Conservation (phyloP, 257 asterid genomes). For the Eustoma russellianum region DNA sequence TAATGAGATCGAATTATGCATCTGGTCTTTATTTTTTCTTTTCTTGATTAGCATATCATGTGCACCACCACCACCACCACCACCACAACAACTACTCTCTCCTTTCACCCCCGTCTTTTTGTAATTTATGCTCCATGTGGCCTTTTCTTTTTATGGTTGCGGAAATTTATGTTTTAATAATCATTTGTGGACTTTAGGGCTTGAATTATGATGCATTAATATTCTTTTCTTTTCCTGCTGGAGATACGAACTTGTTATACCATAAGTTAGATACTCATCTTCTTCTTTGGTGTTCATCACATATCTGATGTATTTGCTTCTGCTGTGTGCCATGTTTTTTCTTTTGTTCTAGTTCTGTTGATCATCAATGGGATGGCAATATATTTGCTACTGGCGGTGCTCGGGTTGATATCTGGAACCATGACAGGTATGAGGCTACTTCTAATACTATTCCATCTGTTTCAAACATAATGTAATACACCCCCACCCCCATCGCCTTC, state of each 20-base stretch:
- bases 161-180: too few species aligned
- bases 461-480: background rate
- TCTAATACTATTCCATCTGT: background rate
- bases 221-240: too few species aligned
- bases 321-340: background rate
- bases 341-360: constrained; percentile 62
- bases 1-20: background rate
- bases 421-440: constrained; percentile 50
- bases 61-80: too few species aligned
- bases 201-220: too few species aligned
- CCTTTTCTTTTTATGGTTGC: too few species aligned
- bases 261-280: too few species aligned
- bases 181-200: too few species aligned
- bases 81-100: too few species aligned
- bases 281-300: constrained; percentile 1
- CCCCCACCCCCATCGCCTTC: background rate
- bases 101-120: too few species aligned
- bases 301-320: background rate
- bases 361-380: constrained; percentile 83
- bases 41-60: too few species aligned
- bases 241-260: too few species aligned
- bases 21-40: constrained; percentile 2
- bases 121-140: too few species aligned
- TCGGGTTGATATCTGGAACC: constrained; percentile 95
- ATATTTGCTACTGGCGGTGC: constrained; percentile 97